These are phyloP conservation scores for Schoenoplectus tabernaemontani DNA, from an alignment of 202 grass and related monocot genomes.

Conservation along the genomic window DNA sequence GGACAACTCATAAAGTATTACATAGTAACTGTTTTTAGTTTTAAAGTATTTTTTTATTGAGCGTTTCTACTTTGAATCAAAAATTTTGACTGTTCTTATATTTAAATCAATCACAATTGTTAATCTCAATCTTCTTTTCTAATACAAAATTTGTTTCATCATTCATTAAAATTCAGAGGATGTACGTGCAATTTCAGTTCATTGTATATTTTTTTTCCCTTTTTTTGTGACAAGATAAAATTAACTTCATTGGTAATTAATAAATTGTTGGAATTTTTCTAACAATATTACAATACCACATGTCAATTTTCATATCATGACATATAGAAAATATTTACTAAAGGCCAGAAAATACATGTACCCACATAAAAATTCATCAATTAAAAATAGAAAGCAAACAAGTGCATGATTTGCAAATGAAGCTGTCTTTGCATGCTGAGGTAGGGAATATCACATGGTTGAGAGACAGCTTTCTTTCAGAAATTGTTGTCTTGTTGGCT, in stretches of 20 bases:
- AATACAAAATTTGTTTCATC: too few relatives aligned
- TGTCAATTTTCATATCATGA: neutral
- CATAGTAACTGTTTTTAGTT: neutral
- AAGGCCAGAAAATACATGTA: neutral
- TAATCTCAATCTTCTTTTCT: too few relatives aligned
- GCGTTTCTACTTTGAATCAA: too few relatives aligned
- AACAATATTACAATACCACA: neutral
- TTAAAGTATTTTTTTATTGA: too few relatives aligned
- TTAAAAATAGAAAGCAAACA: neutral
- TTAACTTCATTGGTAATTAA: too few relatives aligned
- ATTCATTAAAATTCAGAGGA: neutral
- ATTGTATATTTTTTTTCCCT: neutral
- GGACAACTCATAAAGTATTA: neutral
- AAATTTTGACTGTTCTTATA: too few relatives aligned
- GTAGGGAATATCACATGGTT: neutral
- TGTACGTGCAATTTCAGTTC: neutral
- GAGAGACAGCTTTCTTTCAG: neutral
- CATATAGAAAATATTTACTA: neutral
- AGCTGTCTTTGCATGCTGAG: slow-evolving; percentile 8
- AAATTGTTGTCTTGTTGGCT: slow-evolving; percentile 9
- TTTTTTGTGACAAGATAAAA: too few relatives aligned
- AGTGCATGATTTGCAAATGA: slow-evolving; percentile 13
- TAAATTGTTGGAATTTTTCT: neutral
- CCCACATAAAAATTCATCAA: neutral
- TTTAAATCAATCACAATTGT: too few relatives aligned